A percentile compares a stretch with the other conserved stretches of the same genome.
These are phyloP conservation scores for Pleurostoma richardsiae DNA, from an alignment of 2,329 filamentous ascomycete genomes.

Conservation along the genomic window DNA sequence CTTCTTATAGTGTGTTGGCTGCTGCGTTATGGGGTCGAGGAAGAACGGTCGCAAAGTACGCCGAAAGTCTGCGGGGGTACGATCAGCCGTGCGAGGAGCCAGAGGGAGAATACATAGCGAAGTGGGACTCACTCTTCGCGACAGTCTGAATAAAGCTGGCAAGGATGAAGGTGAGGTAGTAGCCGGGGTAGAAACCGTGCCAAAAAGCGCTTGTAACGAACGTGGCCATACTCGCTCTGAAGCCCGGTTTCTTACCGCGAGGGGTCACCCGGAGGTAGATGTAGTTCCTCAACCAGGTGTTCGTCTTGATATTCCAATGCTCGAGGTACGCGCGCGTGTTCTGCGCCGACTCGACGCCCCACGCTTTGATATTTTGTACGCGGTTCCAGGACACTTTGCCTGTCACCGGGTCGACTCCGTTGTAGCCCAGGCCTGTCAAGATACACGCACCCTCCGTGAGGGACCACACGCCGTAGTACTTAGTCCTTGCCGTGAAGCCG, in stretches of 20 bases:
- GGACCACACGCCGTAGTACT: conserved; percentile 96
- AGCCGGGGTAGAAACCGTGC: conserved; percentile 97
- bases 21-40: conserved; percentile 68
- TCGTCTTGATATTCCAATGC: conserved; percentile 98
- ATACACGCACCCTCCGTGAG: conserved; percentile 94
- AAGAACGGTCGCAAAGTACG: conserved; percentile 91
- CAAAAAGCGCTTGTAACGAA: conserved; percentile 94
- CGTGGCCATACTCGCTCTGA: conserved; percentile 88
- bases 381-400: conserved; percentile 88
- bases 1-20: conserved; percentile 65
- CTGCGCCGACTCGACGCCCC: conserved; percentile 82
- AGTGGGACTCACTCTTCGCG: conserved; percentile 74
- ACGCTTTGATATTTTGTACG: conserved; percentile 82
- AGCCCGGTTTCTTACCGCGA: conserved; percentile 91
- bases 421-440: conserved; percentile 87
- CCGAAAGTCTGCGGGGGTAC: conserved; percentile 63
- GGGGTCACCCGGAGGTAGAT: conserved; percentile 94
- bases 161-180: conserved; percentile 86
- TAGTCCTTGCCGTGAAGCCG: conserved; percentile 74
- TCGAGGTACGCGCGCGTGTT: conserved; percentile 90
- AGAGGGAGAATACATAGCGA: too few relatives aligned
- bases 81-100: too few relatives aligned
- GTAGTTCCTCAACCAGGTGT: conserved; percentile 93
- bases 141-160: conserved; percentile 89
- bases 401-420: conserved; percentile 79